Evolutionary conservation across 495 filamentous ascomycete genomes (phyloP), one percentile per base, ranked within the genome.

Genomic region (Aspergillus bertholletiae): DNA sequence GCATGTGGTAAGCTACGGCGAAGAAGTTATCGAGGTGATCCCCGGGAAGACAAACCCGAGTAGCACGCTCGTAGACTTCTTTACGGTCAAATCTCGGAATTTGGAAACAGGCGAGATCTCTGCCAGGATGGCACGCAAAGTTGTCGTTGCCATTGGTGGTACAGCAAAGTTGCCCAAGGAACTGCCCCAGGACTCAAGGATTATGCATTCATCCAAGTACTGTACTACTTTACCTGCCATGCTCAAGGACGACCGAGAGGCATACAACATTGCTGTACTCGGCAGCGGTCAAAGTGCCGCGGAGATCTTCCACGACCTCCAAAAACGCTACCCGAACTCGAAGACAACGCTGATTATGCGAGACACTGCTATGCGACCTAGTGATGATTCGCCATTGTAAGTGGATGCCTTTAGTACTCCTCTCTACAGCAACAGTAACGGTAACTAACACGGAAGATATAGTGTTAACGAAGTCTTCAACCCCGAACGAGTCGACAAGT

Each of bases 401-500:
- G 87, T 80, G n/a, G 37, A 45, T 3, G 21, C 39, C 7, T 51
- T 3, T 5, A 7, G 13, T 18, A 15, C 5, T 17, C 34, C n/a
- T 7, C 5, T 26, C 21, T 51, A 15, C 6, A 21, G 9, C 22
- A 24, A 22, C n/a, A n/a, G n/a, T n/a, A n/a, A n/a, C n/a, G n/a
- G 2, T 21, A 11, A 11, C 22, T n/a, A 39, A 57, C 47, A 53
- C 30, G 0, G 11, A 17, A 21, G 26, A 30, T 44, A 35, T 59
- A 96, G 92, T 60, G 91, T 98, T 51, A 98, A 98, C 69, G 92
- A 93, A 60, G 87, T 97, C 59, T 98, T 98, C 77, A 88, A 97
- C 68, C 92, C 93, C 3, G 81, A 85, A 37, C 85, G 84, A 23
- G 84, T 95, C 7, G 87, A 96, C 58, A 73, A 70, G 26, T 79